Conservation (phyloP, 495 filamentous ascomycete genomes). For the Podospora anserina region DNA sequence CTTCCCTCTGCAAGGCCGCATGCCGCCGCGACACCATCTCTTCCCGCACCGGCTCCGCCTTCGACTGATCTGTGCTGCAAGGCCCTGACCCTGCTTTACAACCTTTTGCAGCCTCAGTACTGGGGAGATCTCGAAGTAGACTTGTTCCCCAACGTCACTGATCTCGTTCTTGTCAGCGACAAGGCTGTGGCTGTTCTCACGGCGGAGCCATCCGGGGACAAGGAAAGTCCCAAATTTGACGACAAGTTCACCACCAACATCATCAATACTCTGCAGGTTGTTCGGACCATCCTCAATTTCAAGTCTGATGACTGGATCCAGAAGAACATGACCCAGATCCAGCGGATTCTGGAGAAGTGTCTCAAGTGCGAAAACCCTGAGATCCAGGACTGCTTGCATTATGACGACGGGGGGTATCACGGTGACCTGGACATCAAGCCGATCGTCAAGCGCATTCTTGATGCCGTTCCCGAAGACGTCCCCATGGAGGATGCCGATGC, state of each 20-base stretch:
- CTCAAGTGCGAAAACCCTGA: slow-evolving; percentile 83
- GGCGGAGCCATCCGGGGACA: slow-evolving; percentile 70
- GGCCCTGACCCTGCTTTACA: slow-evolving; percentile 74
- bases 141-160: slow-evolving; percentile 83
- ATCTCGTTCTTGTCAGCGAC: slow-evolving; percentile 71
- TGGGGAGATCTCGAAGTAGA: slow-evolving; percentile 94
- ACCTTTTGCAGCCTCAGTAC: slow-evolving; percentile 79
- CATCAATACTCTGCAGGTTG: slow-evolving; percentile 86
- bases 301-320: slow-evolving; percentile 89
- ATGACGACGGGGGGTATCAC: slow-evolving; percentile 62
- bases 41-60: slow-evolving; percentile 48
- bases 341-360: slow-evolving; percentile 87
- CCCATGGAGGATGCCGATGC: slow-evolving; percentile 87
- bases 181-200: slow-evolving; percentile 67
- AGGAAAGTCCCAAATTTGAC: slow-evolving; percentile 68
- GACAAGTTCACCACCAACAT: slow-evolving; percentile 76
- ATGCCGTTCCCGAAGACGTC: slow-evolving; percentile 84
- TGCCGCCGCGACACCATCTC: slow-evolving; percentile 47
- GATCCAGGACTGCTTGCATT: slow-evolving; percentile 86
- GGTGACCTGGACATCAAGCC: slow-evolving; percentile 59
- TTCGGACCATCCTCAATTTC: slow-evolving; percentile 80
- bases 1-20: slow-evolving; percentile 66
- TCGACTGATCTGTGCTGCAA: slow-evolving; percentile 78
- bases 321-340: slow-evolving; percentile 67
- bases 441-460: slow-evolving; percentile 74